These are phyloP conservation scores for Leptographium radiaticola DNA, from an alignment of 2,329 filamentous ascomycete species.

Conservation along the genomic window DNA sequence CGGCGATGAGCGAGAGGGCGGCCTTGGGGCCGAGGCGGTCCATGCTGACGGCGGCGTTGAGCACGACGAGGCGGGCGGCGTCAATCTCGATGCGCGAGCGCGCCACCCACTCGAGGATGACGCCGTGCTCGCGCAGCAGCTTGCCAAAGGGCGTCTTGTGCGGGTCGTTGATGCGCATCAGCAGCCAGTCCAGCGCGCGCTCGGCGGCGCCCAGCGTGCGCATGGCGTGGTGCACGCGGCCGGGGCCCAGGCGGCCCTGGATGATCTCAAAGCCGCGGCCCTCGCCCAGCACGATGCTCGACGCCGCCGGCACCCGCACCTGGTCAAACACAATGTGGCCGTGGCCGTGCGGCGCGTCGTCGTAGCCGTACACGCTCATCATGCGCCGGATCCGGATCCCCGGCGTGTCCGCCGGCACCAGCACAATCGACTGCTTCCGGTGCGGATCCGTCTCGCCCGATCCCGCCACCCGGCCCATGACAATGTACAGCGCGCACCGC, in stretches of 20 bases:
- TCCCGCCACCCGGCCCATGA: constrained; percentile 68
- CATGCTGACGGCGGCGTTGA: constrained; percentile 93
- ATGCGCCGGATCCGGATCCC: constrained; percentile 91
- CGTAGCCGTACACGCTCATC: constrained; percentile 88
- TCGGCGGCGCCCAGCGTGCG: constrained; percentile 84
- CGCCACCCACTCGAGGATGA: constrained; percentile 91
- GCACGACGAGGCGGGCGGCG: constrained; percentile 73
- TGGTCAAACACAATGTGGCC: constrained; percentile 83
- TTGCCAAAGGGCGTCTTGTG: constrained; percentile 86
- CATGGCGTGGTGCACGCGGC: constrained; percentile 97
- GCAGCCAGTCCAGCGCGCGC: constrained; percentile 84
- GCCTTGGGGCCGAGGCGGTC: constrained; percentile 80
- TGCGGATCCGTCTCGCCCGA: constrained; percentile 60
- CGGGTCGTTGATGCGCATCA: constrained; percentile 87
- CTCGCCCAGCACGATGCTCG: constrained; percentile 81
- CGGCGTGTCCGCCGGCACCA: constrained; percentile 68
- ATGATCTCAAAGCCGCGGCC: constrained; percentile 97
- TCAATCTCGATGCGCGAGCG: constrained; percentile 90
- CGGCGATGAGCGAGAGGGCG: constrained; percentile 82
- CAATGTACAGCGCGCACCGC: constrained; percentile 84
- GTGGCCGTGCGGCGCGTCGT: constrained; percentile 96
- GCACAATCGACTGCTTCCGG: constrained; percentile 82
- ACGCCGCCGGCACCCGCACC: constrained; percentile 72
- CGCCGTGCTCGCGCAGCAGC: constrained; percentile 74
- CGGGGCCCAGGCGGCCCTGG: constrained; percentile 88